Base-by-base conservation (phyloP, 2,329 filamentous ascomycete genomes). In the Exophiala calicioides region DNA sequence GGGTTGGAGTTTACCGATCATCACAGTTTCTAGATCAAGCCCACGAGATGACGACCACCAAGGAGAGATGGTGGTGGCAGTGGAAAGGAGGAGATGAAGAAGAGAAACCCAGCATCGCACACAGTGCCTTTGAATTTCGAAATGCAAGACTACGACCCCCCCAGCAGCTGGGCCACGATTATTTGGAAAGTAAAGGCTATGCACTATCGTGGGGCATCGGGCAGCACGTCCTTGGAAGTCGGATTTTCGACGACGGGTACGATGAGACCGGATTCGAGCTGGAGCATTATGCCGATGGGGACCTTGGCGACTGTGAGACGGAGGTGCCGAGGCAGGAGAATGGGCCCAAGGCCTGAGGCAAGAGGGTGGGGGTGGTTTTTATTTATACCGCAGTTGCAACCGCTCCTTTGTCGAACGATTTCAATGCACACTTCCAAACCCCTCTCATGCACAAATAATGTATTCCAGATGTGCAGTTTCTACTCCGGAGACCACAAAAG, bases 211-310 rank as follows among this genome's bases (percentile, higher is more conserved):
- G 84, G 85, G 84, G 85, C 1, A 78, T 88, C 0, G 85, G 85
- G 0, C 66, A 84, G 38, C 84, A 88, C 68, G 76, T 86, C 15
- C 71, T 86, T 58, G 84, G 84, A 16, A 67, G 61, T 52, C 84
- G 87, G 66, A 80, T 88, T 38, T 88, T 88, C 56, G 83, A 86
- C 59, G 86, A 86, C 62, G 86, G 82, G 82, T 82, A 40, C 7
- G 50, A 47, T 16, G 32, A 37, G 0, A 73, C 69, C 3, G 71
- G 72, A 0, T 82, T 84, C 60, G 83, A 85, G 65, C 67, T 85
- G 59, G 81, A 85, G 66, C 82, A 85, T 64, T 88, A 87, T 57
- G 80, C 82, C 12, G 84, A 87, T 61, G 84, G 84, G 1, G 84
- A 88, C 65, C 57, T 56, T 21, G 53, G 53, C 9, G 54, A 56